phyloP scores from a whole-genome alignment of 2,329 filamentous ascomycete genomes.

The Aspergillus sp. region DNA sequence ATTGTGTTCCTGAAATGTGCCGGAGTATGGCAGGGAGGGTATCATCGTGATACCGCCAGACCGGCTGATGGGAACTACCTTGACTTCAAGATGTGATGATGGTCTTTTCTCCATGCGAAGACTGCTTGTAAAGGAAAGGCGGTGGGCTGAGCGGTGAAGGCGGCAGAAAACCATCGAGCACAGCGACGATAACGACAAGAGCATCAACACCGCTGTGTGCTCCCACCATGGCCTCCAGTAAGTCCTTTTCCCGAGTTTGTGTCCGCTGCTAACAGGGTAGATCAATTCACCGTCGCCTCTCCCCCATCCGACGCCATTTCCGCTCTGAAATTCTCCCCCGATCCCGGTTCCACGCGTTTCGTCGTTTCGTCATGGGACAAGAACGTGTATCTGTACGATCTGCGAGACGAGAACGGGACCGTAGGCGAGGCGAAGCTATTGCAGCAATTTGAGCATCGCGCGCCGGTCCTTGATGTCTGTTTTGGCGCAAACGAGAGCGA shows the following conservation, averaged over 20 bases:
- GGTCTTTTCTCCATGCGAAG: too few species aligned
- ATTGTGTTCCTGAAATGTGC: too few species aligned
- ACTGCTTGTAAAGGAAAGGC: too few species aligned
- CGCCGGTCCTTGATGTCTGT: conserved; percentile 82
- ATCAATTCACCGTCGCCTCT: conserved; percentile 73
- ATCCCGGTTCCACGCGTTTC: conserved; percentile 62
- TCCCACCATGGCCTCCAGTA: conserved; percentile 36
- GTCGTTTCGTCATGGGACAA: conserved; percentile 95
- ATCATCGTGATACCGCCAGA: too few species aligned
- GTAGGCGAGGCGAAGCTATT: conserved; percentile 55
- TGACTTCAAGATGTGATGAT: too few species aligned
- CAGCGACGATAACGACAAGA: conserved; percentile 12
- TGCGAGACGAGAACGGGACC: conserved; percentile 45
- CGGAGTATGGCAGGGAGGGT: too few species aligned
- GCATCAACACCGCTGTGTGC: conserved; percentile 8
- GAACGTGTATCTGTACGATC: conserved; percentile 81
- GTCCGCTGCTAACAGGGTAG: conserved; percentile 16
- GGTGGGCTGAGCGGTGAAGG: too few species aligned
- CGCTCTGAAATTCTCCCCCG: conserved; percentile 72
- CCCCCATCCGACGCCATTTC: conserved; percentile 83
- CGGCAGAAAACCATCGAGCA: conserved; percentile 26
- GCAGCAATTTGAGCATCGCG: conserved; percentile 67
- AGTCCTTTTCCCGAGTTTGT: conserved; percentile 5
- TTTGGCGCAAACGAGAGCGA: conserved; percentile 76
- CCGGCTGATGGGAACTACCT: too few species aligned